phyloP scores from a whole-genome alignment of 176 grass and related monocot genomes.

The Bolboschoenus planiculmis region DNA sequence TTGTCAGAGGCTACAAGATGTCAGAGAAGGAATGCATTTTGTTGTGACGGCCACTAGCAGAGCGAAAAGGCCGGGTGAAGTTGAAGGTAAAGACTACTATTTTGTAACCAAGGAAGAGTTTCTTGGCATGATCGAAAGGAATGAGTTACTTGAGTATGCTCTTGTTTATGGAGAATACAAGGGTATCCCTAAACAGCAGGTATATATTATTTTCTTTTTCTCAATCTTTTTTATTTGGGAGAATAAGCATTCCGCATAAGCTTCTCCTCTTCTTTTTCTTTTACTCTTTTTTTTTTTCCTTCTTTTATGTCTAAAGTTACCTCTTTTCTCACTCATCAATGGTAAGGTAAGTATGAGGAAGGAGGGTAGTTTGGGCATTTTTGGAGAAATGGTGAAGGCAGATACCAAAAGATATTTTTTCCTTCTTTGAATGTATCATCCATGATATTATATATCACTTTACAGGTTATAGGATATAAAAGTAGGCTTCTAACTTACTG shows the following conservation, averaged over 20 bases:
- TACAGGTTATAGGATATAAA: not conserved
- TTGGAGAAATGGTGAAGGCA: not conserved
- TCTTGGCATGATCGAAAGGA: slow-evolving; percentile 73
- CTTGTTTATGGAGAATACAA: slow-evolving; percentile 97
- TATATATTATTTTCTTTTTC: slow-evolving; percentile 24
- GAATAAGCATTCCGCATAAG: too few species aligned
- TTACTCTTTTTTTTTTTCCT: not conserved
- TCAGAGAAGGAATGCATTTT: slow-evolving; percentile 70
- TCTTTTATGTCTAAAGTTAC: not conserved
- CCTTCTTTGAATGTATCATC: not conserved
- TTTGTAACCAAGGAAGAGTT: slow-evolving; percentile 87
- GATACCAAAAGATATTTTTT: not conserved
- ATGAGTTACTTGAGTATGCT: slow-evolving; percentile 77
- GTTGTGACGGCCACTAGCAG: slow-evolving; percentile 78
- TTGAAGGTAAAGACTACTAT: slow-evolving; percentile 92
- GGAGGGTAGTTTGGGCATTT: not conserved
- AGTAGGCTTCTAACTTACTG: not conserved
- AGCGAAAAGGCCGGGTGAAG: slow-evolving; percentile 51
- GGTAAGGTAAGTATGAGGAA: not conserved
- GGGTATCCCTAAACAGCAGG: slow-evolving; percentile 94
- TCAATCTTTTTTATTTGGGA: not conserved
- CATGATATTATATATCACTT: not conserved
- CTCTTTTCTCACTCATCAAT: not conserved
- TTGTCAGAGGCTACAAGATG: slow-evolving; percentile 66
- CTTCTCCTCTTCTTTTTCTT: not conserved